These are phyloP conservation scores for Aaosphaeria arxii DNA, from an alignment of 2,329 filamentous ascomycete genomes.

Conservation along the genomic window DNA sequence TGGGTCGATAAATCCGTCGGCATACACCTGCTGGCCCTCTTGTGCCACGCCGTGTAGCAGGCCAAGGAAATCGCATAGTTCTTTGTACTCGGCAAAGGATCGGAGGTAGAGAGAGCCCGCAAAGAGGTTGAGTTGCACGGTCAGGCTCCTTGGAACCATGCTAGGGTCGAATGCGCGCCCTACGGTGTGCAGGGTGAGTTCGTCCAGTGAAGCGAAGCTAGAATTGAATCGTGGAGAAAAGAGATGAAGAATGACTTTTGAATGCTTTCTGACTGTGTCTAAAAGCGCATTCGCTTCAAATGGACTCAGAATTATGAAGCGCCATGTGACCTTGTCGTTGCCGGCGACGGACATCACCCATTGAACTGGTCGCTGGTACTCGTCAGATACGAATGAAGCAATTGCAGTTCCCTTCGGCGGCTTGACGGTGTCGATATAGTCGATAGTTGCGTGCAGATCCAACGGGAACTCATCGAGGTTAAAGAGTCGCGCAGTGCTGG, in stretches of 20 bases:
- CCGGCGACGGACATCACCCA: slow-evolving; percentile 47
- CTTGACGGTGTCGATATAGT: slow-evolving; percentile 51
- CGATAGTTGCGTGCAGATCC: slow-evolving; percentile 47
- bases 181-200: slow-evolving; percentile 45
- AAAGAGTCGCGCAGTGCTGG: slow-evolving; percentile 39
- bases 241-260: slow-evolving; percentile 45
- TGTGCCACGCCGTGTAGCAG: slow-evolving; percentile 33
- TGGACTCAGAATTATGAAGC: slow-evolving; percentile 58
- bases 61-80: slow-evolving; percentile 53
- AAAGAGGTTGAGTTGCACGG: slow-evolving; percentile 61
- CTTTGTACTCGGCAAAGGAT: slow-evolving; percentile 53
- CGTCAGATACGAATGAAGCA: slow-evolving; percentile 33
- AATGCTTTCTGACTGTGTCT: slow-evolving; percentile 32
- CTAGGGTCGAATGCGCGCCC: slow-evolving; percentile 10
- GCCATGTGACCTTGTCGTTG: neutral
- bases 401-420: slow-evolving; percentile 2
- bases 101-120: slow-evolving; percentile 65
- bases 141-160: slow-evolving; percentile 24
- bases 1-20: slow-evolving; percentile 25
- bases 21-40: slow-evolving; percentile 6
- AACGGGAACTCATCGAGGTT: slow-evolving; percentile 35
- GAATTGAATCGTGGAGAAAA: slow-evolving; percentile 50
- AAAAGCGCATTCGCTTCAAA: slow-evolving; percentile 58
- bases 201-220: slow-evolving; percentile 41
- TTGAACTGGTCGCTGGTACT: slow-evolving; percentile 53